A percentile compares a stretch with the other conserved stretches of the same genome.
Conservation (phyloP, 371 early-diverging fungal species). For the Sporodiniella umbellata region DNA sequence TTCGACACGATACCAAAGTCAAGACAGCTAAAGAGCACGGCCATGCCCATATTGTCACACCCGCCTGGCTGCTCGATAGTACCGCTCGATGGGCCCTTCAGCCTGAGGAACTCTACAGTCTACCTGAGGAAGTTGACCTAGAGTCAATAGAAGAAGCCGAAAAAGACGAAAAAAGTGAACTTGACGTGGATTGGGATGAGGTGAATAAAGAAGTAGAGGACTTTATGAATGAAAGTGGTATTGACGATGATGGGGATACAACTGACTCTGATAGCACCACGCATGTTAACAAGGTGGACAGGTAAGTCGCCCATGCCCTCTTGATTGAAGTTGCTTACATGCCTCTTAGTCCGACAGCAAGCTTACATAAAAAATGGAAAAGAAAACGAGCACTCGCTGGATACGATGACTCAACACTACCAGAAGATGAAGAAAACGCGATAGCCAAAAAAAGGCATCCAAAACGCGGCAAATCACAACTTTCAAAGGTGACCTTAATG, state of each 20-base stretch:
- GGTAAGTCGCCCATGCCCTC: conserved; percentile 16
- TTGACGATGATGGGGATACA: conserved; percentile 48
- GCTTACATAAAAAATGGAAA: conserved; percentile 11
- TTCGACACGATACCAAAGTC: conserved; percentile 67
- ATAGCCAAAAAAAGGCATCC: neutral
- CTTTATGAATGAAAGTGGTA: conserved; percentile 53
- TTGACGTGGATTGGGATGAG: conserved; percentile 54
- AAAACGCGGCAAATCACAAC: conserved; percentile 25
- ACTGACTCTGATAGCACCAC: conserved; percentile 27
- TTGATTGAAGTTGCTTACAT: neutral
- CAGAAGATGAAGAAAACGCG: conserved; percentile 2
- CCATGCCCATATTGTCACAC: conserved; percentile 38
- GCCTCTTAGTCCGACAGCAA: conserved; percentile 15
- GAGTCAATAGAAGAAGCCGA: conserved; percentile 26
- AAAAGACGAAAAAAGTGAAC: conserved; percentile 41
- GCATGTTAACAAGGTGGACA: conserved; percentile 6
- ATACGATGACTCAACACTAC: conserved; percentile 16
- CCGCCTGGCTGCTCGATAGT: conserved; percentile 60
- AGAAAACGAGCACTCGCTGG: neutral
- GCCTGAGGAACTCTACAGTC: conserved; percentile 48
- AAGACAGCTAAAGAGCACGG: conserved; percentile 39
- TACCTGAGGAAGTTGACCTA: conserved; percentile 27
- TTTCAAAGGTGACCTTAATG: conserved; percentile 31
- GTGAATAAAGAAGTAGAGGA: conserved; percentile 58
- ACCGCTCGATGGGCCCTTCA: conserved; percentile 52